These are phyloP conservation scores for Mortierella antarctica DNA, from an alignment of 192 early-diverging fungal genomes.

Conservation along the genomic window DNA sequence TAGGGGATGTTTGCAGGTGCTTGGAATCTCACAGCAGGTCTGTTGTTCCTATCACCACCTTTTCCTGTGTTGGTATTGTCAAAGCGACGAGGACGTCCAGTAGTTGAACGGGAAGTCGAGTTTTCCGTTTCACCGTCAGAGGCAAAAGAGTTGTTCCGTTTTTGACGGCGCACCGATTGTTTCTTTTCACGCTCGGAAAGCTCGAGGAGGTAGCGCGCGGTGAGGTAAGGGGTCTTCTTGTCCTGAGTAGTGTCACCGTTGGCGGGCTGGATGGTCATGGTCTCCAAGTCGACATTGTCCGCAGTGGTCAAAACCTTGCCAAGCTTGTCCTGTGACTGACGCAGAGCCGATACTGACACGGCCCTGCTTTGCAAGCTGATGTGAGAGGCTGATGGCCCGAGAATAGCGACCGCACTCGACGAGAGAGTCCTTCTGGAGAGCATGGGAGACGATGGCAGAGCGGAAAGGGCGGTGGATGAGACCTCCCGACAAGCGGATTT, in stretches of 20 bases:
- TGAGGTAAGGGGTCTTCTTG: constrained; percentile 19
- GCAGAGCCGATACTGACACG: constrained; percentile 8
- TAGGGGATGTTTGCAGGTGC: constrained; percentile 27
- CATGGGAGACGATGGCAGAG: constrained; percentile 3
- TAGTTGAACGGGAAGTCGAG: neutral
- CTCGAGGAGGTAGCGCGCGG: constrained; percentile 30
- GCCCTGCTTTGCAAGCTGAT: constrained; percentile 10
- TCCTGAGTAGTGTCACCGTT: neutral
- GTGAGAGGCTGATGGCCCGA: neutral
- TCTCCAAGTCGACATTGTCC: neutral
- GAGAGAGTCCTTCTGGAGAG: constrained; percentile 24
- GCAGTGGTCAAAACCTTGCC: neutral
- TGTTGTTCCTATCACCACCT: neutral
- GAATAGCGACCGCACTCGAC: neutral
- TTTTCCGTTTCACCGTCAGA: neutral
- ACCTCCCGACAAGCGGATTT: no score
- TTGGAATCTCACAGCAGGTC: constrained; percentile 23
- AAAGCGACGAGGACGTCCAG: neutral
- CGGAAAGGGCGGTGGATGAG: no score
- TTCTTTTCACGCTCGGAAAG: constrained; percentile 15
- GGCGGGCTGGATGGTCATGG: neutral
- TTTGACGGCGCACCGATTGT: neutral
- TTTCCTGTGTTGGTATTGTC: neutral
- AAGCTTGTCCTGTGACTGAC: constrained; percentile 4
- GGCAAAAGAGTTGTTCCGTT: neutral